phyloP scores from a whole-genome alignment of 179 eudicot species.

The Pouteria campechiana region DNA sequence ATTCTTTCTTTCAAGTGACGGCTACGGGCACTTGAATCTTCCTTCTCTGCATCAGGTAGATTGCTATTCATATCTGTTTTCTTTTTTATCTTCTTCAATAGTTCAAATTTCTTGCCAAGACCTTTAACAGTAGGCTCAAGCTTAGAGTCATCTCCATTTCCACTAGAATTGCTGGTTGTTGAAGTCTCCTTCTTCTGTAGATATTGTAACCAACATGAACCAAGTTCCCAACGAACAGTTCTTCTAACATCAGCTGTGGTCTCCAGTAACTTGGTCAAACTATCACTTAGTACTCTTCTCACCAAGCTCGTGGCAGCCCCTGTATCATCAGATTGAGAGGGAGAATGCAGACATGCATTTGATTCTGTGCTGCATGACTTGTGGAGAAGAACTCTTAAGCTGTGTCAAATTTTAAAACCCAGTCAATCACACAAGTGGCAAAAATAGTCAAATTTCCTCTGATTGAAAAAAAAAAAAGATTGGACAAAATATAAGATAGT shows the following conservation, averaged over 20 bases:
- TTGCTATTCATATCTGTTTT: constrained; percentile 13
- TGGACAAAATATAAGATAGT: too few species aligned
- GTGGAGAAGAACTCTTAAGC: constrained; percentile 69
- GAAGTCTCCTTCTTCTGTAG: constrained; percentile 72
- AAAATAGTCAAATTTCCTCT: too few species aligned
- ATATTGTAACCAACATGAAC: constrained; percentile 96
- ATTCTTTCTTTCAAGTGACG: constrained; percentile 12
- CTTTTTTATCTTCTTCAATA: constrained; percentile 70
- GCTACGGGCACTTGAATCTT: constrained; percentile 18
- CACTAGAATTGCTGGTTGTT: constrained; percentile 27
- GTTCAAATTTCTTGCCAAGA: constrained; percentile 78
- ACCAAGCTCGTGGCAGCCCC: constrained; percentile 39
- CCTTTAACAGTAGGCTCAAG: constrained; percentile 62
- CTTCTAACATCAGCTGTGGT: constrained; percentile 21
- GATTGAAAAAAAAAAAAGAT: too few species aligned
- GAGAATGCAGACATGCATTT: constrained; percentile 34
- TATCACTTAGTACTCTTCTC: constrained; percentile 41
- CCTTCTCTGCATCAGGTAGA: constrained; percentile 36
- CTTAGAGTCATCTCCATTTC: constrained; percentile 19
- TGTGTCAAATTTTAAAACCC: constrained; percentile 15
- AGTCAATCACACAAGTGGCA: too few species aligned
- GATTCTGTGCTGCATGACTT: constrained; percentile 25
- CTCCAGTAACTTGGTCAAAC: constrained; percentile 47
- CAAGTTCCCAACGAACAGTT: constrained; percentile 88
- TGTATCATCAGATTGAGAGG: constrained; percentile 22